Evolutionary conservation across 2,329 filamentous ascomycete genomes (phyloP), one percentile per base, ranked within the genome.

Genomic region (Sclerotinia borealis): DNA sequence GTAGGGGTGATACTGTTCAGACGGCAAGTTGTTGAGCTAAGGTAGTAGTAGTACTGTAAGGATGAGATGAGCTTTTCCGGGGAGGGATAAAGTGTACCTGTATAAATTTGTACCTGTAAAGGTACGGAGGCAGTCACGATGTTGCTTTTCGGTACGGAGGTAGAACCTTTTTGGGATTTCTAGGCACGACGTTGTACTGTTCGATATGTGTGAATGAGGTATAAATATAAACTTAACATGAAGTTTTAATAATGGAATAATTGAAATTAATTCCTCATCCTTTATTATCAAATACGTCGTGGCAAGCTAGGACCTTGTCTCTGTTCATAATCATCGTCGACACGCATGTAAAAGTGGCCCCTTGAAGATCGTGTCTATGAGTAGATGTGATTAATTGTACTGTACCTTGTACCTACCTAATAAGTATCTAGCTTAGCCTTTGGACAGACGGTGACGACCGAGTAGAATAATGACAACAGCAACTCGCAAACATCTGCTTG

Each of bases 91-190:
- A 55, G n/a, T 36, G 22, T 55, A 36, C 51, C 22, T 54, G 27
- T 39, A 7, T 13, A 22, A 29, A 31, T 29, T 27, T 48, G 43
- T 27, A 36, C 27, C 48, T 52, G 60, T 52, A 61, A 61, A 66
- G 62, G 66, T 60, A 61, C 56, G 45, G 48, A 54, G 55, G 59
- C 49, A 66, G 50, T 47, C 34, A 59, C 60, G 48, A 54, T 17
- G 27, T 59, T 22, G 31, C n/a, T 25, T 27, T 51, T 9, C 17
- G 47, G 19, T 36, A 36, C 59, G 59, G 48, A 60, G 36, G 19
- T 51, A 41, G 22, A 37, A 17, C 34, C 58, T 29, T 37, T 59
- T 60, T 41, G 34, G 41, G 58, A 50, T 39, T 19, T 41, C 50
- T 17, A 34, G 36, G 34, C 25, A 31, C 34, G 25, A 50, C 25